These are phyloP conservation scores for Salvia rosmarinus DNA, from an alignment of 257 asterid genomes.

Conservation along the genomic window DNA sequence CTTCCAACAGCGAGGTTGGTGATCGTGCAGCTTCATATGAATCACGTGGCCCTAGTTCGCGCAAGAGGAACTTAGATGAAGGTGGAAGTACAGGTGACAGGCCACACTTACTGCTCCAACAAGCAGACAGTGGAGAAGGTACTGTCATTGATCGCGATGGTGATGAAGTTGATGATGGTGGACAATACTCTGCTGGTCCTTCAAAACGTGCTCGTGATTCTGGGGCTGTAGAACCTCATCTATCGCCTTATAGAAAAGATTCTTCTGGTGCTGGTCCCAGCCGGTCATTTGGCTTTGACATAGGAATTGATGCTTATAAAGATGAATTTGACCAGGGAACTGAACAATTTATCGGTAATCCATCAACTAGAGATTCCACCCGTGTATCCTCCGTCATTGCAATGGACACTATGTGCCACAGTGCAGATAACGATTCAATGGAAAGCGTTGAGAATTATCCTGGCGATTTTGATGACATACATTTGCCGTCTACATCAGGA, in stretches of 20 bases:
- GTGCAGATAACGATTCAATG: slow-evolving; percentile 82
- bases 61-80: slow-evolving; percentile 88
- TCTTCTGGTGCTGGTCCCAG: slow-evolving; percentile 94
- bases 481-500: slow-evolving; percentile 74
- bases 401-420: slow-evolving; percentile 83
- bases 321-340: slow-evolving; percentile 64
- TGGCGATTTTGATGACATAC: slow-evolving; percentile 72
- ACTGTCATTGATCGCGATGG: slow-evolving; percentile 97
- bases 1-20: slow-evolving; percentile 96
- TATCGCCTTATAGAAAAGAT: slow-evolving; percentile 53
- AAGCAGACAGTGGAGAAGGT: slow-evolving; percentile 95
- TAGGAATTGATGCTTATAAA: slow-evolving; percentile 57
- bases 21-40: slow-evolving; percentile 96
- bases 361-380: slow-evolving; percentile 72
- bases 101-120: slow-evolving; percentile 70
- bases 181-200: slow-evolving; percentile 82
- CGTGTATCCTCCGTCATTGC: slow-evolving; percentile 92
- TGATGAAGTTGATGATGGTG: slow-evolving; percentile 93
- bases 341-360: slow-evolving; percentile 59
- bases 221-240: slow-evolving; percentile 46
- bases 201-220: slow-evolving; percentile 81
- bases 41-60: slow-evolving; percentile 95
- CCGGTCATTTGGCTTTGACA: slow-evolving; percentile 66
- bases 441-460: slow-evolving; percentile 97
- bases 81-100: slow-evolving; percentile 98